phyloP scores from a whole-genome alignment of 2,329 filamentous ascomycete genomes.

The Leptoxyphium fumago region DNA sequence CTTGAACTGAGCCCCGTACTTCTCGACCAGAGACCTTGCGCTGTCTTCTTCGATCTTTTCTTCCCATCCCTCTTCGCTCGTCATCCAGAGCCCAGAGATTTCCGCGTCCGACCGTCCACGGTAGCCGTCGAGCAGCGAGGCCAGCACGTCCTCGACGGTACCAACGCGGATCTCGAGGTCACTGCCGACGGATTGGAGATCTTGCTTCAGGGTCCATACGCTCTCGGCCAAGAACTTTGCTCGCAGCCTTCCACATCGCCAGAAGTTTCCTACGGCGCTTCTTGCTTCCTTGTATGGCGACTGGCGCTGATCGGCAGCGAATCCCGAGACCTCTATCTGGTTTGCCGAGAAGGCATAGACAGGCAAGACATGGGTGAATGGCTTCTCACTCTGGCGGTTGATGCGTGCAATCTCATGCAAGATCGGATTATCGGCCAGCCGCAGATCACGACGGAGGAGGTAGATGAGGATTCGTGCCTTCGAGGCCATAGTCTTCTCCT shows the following conservation, averaged over 20 bases:
- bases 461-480: conserved; percentile 46
- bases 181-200: conserved; percentile 44
- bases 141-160: conserved; percentile 42
- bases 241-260: conserved; percentile 59
- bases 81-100: conserved; percentile 59
- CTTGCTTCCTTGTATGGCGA: conserved; percentile 57
- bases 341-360: conserved; percentile 54
- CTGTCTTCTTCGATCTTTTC: conserved; percentile 50
- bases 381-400: conserved; percentile 30
- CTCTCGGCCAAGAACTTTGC: conserved; percentile 58
- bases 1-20: conserved; percentile 44
- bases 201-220: conserved; percentile 56
- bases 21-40: conserved; percentile 38
- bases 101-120: conserved; percentile 22
- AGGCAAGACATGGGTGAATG: conserved; percentile 53
- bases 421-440: conserved; percentile 60
- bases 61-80: conserved; percentile 52
- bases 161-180: conserved; percentile 52
- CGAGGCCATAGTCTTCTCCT: conserved; percentile 1
- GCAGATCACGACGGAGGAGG: conserved; percentile 56
- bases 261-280: conserved; percentile 51
- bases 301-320: conserved; percentile 31
- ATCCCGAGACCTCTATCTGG: conserved; percentile 62
- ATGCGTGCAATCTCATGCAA: conserved; percentile 41
- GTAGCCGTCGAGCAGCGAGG: conserved; percentile 39